Conservation (phyloP, 768 basidiomycete genomes). For the Lentinula aciculospora region DNA sequence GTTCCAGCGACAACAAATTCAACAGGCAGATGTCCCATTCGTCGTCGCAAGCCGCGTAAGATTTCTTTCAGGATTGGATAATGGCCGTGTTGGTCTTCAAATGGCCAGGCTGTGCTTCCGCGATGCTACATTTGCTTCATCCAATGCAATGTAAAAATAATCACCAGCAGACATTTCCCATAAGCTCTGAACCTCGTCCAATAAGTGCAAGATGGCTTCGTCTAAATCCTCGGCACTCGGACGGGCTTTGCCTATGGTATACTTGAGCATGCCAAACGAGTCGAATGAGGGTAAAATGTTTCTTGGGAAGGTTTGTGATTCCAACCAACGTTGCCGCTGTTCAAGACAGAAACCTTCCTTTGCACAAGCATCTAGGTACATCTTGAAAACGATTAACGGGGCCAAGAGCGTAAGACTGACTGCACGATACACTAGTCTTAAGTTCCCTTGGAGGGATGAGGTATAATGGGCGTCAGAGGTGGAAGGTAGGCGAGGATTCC, state of each 20-base stretch:
- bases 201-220: neutral
- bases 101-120: neutral
- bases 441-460: neutral
- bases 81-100: neutral
- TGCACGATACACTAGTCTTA: neutral
- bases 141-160: slow-evolving; percentile 2
- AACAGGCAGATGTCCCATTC: neutral
- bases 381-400: neutral
- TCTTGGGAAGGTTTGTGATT: neutral
- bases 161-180: neutral
- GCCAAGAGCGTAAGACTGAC: neutral
- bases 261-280: neutral
- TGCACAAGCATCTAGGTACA: neutral
- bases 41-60: neutral
- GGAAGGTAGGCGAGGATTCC: neutral
- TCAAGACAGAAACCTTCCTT: neutral
- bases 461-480: neutral
- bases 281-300: neutral
- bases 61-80: slow-evolving; percentile 7
- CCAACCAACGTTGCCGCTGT: neutral
- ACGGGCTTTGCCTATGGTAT: neutral
- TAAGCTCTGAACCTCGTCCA: neutral
- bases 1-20: slow-evolving; percentile 5
- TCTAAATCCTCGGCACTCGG: neutral
- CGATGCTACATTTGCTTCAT: slow-evolving; percentile 6